A percentile compares a stretch with the other conserved stretches of the same genome.
phyloP scores from a whole-genome alignment of 805 yeast species.

The Candida maris region DNA sequence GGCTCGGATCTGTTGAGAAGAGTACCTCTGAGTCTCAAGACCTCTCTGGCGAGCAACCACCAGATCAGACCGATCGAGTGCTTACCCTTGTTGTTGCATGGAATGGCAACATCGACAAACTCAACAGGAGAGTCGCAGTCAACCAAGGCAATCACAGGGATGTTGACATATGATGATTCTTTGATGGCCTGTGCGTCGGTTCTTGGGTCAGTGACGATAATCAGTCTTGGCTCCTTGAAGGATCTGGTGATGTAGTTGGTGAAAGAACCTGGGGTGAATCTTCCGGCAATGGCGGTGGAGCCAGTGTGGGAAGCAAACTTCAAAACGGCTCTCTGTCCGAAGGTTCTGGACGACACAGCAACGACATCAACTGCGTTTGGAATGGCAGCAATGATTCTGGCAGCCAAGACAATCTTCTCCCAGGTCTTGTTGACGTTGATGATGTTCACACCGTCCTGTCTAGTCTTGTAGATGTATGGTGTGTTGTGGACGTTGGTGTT shows the following conservation, averaged over 20 bases:
- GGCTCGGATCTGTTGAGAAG: conserved; percentile 92
- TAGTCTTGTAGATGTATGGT: conserved; percentile 94
- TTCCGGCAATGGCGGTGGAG: conserved; percentile 99
- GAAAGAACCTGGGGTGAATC: conserved; percentile 99
- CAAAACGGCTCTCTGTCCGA: conserved; percentile 99
- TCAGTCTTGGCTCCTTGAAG: conserved; percentile 99
- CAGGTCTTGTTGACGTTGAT: conserved; percentile 99
- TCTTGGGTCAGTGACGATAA: conserved; percentile 99
- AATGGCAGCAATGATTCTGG: conserved; percentile 98
- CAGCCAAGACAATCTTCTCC: conserved; percentile 99
- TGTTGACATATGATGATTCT: conserved; percentile 99
- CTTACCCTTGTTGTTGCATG: conserved; percentile 99
- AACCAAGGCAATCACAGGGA: conserved; percentile 98
- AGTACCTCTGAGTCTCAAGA: conserved; percentile 97
- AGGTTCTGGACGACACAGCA: conserved; percentile 98
- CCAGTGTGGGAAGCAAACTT: conserved; percentile 99
- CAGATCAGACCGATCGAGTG: conserved; percentile 99
- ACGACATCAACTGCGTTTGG: conserved; percentile 98
- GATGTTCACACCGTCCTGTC: conserved; percentile 99
- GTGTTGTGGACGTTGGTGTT: conserved; percentile 99
- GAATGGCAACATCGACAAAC: conserved; percentile 99
- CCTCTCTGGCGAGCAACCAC: conserved; percentile 99
- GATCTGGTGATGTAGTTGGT: conserved; percentile 99
- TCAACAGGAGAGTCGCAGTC: conserved; percentile 99
- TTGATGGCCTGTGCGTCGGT: conserved; percentile 99